Evolutionary conservation across 2,329 filamentous ascomycete species (phyloP), one percentile per base, ranked within the genome.

Genomic region (Pestalotiopsis sp.): DNA sequence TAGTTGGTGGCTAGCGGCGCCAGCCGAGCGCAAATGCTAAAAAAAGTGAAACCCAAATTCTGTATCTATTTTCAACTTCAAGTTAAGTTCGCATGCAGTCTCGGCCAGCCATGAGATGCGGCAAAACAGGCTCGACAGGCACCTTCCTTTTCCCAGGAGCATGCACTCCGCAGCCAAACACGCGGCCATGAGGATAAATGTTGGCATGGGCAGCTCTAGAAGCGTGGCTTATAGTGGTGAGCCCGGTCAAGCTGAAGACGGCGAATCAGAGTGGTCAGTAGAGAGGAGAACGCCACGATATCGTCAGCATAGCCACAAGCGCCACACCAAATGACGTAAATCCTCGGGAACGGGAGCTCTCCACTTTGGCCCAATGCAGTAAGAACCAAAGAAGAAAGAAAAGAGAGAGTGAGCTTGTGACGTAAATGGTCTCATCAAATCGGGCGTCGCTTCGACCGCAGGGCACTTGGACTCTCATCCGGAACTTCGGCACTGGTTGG

Each of bases 281-380:
- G 4, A 39, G 41, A 38, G 49, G 52, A 6, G 20, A 25, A 23
- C 61, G 61, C 61, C 61, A 64, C 61, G 13, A 45, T 4, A 12
- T 2, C 17, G 13, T 13, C 14, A 1, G 17, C 63, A 62, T 20
- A 62, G 63, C 63, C 63, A 66, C 63, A 23, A 57, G 17, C 41
- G 63, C 63, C 63, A 66, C 63, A 66, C 6, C 11, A 31, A 25
- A 20, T 66, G 63, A 66, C 63, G 63, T 66, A 45, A 39, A 23
- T 3, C n/a, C 38, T 12, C 2, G 27, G 20, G 14, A 20, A 25
- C 12, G 62, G 36, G 6, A 27, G 12, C 25, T 56, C 63, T 12
- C 59, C 59, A 62, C 59, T 62, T 58, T 56, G 20, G 23, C 17
- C n/a, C 17, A 52, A 52, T 52, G 20, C 45, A 20, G 45, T 52